A percentile compares a stretch with the other conserved stretches of the same genome.
Conservation (phyloP, 2,329 filamentous ascomycete genomes). For the Zymoseptoria passerinii region DNA sequence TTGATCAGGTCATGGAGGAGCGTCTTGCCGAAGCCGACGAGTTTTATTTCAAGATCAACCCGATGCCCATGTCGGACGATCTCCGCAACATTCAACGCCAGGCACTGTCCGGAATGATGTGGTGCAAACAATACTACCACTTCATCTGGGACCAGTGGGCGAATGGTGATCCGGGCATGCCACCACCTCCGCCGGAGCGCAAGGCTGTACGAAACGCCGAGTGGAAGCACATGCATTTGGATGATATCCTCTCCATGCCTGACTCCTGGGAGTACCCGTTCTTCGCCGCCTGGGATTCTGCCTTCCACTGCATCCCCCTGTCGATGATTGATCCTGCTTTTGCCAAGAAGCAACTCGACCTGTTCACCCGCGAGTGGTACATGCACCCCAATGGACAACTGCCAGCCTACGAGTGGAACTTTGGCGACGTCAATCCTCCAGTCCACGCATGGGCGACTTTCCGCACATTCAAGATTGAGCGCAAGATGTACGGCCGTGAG, state of each 20-base stretch:
- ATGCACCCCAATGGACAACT: conserved; percentile 96
- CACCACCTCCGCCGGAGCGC: conserved; percentile 70
- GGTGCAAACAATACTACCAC: conserved; percentile 95
- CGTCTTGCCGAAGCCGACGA: conserved; percentile 87
- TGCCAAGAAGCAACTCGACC: conserved; percentile 92
- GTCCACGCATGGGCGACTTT: conserved; percentile 96
- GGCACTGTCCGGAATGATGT: conserved; percentile 94
- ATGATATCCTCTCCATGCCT: conserved; percentile 94
- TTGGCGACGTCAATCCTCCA: conserved; percentile 91
- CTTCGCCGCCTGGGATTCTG: conserved; percentile 94
- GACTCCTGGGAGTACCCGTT: conserved; percentile 99
- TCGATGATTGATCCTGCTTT: conserved; percentile 98
- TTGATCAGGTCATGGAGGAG: conserved; percentile 83
- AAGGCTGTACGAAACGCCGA: conserved; percentile 77
- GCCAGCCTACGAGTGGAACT: conserved; percentile 94
- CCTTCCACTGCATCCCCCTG: conserved; percentile 91
- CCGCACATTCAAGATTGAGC: conserved; percentile 94
- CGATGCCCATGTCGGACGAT: conserved; percentile 86
- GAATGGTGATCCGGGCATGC: conserved; percentile 81
- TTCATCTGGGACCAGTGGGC: conserved; percentile 99
- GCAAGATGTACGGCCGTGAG: conserved; percentile 91
- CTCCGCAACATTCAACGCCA: conserved; percentile 91
- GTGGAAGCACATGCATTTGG: conserved; percentile 92
- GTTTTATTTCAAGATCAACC: conserved; percentile 89
- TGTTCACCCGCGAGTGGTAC: conserved; percentile 97